Base-by-base conservation (phyloP, 1,284 basidiomycete species). In the Irpex sp. region DNA sequence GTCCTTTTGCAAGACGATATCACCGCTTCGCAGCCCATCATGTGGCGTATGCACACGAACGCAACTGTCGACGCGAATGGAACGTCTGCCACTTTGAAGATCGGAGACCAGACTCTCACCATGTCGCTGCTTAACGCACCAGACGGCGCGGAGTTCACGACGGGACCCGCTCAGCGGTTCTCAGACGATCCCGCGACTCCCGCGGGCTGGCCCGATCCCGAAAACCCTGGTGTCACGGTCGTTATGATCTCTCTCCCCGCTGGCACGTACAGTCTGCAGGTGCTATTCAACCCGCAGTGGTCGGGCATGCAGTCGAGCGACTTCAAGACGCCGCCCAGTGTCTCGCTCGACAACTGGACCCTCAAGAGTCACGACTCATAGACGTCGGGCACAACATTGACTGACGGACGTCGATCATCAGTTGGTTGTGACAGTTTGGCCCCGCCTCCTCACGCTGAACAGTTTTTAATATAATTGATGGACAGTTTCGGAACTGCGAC, bases 41-140 rank as follows among this genome's bases (percentile, higher is more conserved):
- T 90, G 81, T 98, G 97, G 97, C 87, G 95, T 57, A 93, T 95
- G 82, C 96, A 99, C 77, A 98, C 97, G 65, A 99, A 97, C 72
- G 91, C 88, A 46, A 88, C 87, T 4, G 76, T 88, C 60, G 69
- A 77, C 63, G 67, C 74, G 26, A 71, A 72, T 43, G 89, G 87
- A 1, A 89, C 88, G 1, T 75, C 79, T 5, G 85, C 83, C 17
- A 90, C 87, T 1, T 78, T 96, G 64, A 76, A 74, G 15, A 82
- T 93, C 62, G 88, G 84, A 61, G 86, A 83, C 36, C 78, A 78
- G 68, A 84, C 77, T 58, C 69, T 86, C 74, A 69, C 74, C 63
- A 79, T 85, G 69, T 65, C 76, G 65, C 76, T 89, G 21, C 69
- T 91, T 66, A 85, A 84, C 69, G 76, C 89, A 11, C 84, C 88